Conservation (phyloP, 345 rosid species). For the Mercurialis annua region DNA sequence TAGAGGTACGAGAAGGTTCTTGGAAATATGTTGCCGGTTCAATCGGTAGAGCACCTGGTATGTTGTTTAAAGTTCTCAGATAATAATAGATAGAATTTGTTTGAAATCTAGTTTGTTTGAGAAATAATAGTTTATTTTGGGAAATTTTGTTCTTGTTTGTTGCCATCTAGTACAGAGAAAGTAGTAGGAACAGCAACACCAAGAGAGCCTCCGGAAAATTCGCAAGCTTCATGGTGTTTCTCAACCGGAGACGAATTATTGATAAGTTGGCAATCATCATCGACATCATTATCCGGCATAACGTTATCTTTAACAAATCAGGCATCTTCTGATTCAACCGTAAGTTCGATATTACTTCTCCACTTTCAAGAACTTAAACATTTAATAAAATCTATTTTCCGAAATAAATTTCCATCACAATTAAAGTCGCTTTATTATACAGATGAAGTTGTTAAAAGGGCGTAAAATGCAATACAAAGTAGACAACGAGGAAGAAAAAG, state of each 20-base stretch:
- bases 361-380: neutral
- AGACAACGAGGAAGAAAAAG: conserved; percentile 26
- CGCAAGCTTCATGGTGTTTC: conserved; percentile 66
- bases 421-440: neutral
- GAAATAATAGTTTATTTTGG: neutral
- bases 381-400: neutral
- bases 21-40: conserved; percentile 90
- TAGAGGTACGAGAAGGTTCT: conserved; percentile 80
- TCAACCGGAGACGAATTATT: conserved; percentile 78
- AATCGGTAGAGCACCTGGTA: conserved; percentile 90
- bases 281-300: conserved; percentile 34
- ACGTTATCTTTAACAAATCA: conserved; percentile 37
- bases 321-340: conserved; percentile 43
- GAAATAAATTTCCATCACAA: neutral
- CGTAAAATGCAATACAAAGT: conserved; percentile 55
- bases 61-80: conserved; percentile 20
- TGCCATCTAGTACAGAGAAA: conserved; percentile 79
- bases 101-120: neutral
- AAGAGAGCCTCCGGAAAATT: conserved; percentile 50
- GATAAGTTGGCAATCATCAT: conserved; percentile 45
- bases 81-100: neutral
- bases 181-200: conserved; percentile 79
- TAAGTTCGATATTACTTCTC: conserved; percentile 17
- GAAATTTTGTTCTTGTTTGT: conserved; percentile 23
- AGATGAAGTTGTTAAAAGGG: conserved; percentile 64